These are phyloP conservation scores for Warburgia ugandensis DNA, from an alignment of 164 flowering plant genomes.

Conservation along the genomic window DNA sequence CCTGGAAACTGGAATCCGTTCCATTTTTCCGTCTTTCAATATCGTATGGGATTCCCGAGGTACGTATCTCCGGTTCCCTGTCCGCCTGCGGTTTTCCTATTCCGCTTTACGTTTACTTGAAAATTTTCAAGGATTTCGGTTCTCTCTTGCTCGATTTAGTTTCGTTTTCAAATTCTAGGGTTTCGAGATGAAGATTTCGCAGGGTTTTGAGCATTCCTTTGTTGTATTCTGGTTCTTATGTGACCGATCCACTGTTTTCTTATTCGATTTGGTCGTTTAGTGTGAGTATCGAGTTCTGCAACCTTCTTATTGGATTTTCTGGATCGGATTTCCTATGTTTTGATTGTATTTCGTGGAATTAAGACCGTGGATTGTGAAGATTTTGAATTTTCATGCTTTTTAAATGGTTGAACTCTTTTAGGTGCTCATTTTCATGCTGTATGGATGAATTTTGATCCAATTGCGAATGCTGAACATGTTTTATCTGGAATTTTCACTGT, in stretches of 20 bases:
- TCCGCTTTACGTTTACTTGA: no score
- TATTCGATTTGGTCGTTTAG: slow-evolving; percentile 12
- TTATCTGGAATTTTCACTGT: no score
- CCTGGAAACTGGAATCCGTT: no score
- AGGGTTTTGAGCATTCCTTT: slow-evolving; percentile 11
- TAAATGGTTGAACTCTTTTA: neutral
- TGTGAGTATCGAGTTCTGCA: neutral
- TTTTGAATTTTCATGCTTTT: no score
- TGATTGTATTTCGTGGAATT: slow-evolving; percentile 8
- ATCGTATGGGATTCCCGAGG: no score
- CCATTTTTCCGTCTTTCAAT: no score
- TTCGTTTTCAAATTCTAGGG: slow-evolving; percentile 15
- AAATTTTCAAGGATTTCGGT: no score
- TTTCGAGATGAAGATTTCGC: slow-evolving; percentile 12
- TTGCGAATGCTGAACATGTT: no score
- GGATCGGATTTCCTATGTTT: slow-evolving; percentile 7
- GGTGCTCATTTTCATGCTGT: no score
- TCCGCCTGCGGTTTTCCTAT: no score
- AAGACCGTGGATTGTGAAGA: no score
- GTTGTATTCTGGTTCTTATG: slow-evolving; percentile 1
- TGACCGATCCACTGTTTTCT: slow-evolving; percentile 26
- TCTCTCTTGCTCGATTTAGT: slow-evolving; percentile 16
- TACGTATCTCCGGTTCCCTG: no score
- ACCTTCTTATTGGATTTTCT: neutral
- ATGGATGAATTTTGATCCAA: neutral